phyloP scores from a whole-genome alignment of 2,329 filamentous ascomycete species.

The Hypoxylon sp. region DNA sequence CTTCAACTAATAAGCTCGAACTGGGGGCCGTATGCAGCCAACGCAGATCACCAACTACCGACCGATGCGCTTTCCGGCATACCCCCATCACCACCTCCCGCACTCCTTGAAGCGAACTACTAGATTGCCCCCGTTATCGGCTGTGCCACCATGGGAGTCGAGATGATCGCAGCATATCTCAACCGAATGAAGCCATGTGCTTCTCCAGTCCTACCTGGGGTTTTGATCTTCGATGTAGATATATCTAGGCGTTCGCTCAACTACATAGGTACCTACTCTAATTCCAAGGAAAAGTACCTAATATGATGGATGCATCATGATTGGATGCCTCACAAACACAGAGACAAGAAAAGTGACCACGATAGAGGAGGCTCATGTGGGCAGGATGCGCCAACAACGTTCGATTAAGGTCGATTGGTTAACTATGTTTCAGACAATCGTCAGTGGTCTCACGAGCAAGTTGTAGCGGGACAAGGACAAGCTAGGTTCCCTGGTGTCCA shows the following conservation, averaged over 20 bases:
- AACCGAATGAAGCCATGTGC: no score
- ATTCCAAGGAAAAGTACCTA: no score
- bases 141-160: conserved; percentile 9
- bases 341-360: no score
- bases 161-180: conserved; percentile 9
- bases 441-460: conserved; percentile 9
- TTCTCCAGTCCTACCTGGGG: no score
- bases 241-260: no score
- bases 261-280: no score
- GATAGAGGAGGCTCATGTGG: not conserved
- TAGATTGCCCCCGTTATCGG: conserved; percentile 31
- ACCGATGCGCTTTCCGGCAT: conserved; percentile 33
- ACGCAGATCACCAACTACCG: conserved; percentile 38
- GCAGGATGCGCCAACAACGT: conserved; percentile 17
- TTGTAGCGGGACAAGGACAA: no score
- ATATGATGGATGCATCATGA: no score
- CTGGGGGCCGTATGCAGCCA: conserved; percentile 17
- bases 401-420: conserved; percentile 18
- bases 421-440: conserved; percentile 23
- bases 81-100: conserved; percentile 15
- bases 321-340: no score
- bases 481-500: no score
- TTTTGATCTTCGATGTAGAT: no score
- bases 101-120: conserved; percentile 7
- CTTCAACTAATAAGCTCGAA: conserved; percentile 3